Percentiles rank a stretch among this genome's conserved stretches.
These are phyloP conservation scores for Trifolium fragiferum DNA, from an alignment of 306 rosid species.

Conservation along the genomic window DNA sequence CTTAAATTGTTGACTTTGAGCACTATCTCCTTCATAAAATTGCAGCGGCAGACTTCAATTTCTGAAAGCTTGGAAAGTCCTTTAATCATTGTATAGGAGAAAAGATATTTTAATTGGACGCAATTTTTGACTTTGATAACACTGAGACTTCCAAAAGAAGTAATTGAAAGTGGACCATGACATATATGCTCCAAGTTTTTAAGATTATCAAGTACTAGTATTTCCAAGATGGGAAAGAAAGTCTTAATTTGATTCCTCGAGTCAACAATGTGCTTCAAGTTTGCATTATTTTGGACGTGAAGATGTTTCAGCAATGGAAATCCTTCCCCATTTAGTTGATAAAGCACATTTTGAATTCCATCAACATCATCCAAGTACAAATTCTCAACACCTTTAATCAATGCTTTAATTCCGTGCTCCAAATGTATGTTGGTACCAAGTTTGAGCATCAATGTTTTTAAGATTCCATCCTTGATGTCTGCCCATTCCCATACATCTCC, in stretches of 20 bases:
- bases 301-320: neutral
- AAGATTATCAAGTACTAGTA: neutral
- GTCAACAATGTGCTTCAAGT: slow-evolving; percentile 5
- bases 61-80: neutral
- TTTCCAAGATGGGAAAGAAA: slow-evolving; percentile 4
- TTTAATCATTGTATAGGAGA: neutral
- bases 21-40: neutral
- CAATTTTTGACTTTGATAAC: slow-evolving; percentile 8
- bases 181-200: neutral
- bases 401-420: neutral
- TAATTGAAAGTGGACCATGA: neutral
- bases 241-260: neutral
- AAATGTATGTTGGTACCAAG: neutral
- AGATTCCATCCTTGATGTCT: neutral
- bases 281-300: slow-evolving; percentile 6
- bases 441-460: slow-evolving; percentile 16
- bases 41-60: slow-evolving; percentile 1
- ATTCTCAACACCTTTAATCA: neutral
- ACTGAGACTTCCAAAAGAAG: neutral
- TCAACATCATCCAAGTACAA: slow-evolving; percentile 19
- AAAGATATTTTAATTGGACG: slow-evolving; percentile 1
- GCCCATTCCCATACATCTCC: slow-evolving; percentile 28
- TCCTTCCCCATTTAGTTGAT: neutral
- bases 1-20: neutral
- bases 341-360: slow-evolving; percentile 21